A percentile compares a stretch with the other conserved stretches of the same genome.
Conservation (phyloP, 202 grass and related monocot genomes). For the Sporobolus alterniflorus region DNA sequence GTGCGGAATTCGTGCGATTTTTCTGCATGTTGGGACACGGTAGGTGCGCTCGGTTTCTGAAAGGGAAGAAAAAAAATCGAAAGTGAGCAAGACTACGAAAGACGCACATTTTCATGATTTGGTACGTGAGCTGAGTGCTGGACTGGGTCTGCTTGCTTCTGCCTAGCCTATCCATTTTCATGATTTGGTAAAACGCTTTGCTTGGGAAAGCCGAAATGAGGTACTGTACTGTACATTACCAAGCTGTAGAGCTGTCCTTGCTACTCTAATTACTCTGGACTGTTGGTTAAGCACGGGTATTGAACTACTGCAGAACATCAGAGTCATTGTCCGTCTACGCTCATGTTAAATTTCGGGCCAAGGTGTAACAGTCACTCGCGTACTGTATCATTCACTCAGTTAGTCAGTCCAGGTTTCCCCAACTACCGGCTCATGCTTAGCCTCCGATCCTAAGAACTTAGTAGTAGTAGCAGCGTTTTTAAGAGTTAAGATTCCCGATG, state of each 20-base stretch:
- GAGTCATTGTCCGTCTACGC: neutral
- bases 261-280: neutral
- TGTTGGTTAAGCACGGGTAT: slow-evolving; percentile 2
- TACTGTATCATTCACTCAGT: too few species aligned
- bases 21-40: neutral
- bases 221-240: too few species aligned
- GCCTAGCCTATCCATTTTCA: neutral
- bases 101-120: too few species aligned
- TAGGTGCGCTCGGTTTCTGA: neutral
- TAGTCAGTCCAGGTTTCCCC: neutral
- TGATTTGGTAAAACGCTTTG: neutral
- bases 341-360: neutral
- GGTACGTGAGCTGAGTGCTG: too few species aligned
- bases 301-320: too few species aligned
- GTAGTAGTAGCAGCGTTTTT: neutral
- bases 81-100: too few species aligned
- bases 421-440: neutral
- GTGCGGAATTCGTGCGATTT: slow-evolving; percentile 1
- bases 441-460: neutral
- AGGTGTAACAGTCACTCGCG: neutral
- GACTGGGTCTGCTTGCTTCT: too few species aligned
- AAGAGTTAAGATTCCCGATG: slow-evolving; percentile 15
- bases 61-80: too few species aligned
- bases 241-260: too few species aligned
- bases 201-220: neutral